phyloP scores from a whole-genome alignment of 495 filamentous ascomycete genomes.

The Cetradonia linearis region DNA sequence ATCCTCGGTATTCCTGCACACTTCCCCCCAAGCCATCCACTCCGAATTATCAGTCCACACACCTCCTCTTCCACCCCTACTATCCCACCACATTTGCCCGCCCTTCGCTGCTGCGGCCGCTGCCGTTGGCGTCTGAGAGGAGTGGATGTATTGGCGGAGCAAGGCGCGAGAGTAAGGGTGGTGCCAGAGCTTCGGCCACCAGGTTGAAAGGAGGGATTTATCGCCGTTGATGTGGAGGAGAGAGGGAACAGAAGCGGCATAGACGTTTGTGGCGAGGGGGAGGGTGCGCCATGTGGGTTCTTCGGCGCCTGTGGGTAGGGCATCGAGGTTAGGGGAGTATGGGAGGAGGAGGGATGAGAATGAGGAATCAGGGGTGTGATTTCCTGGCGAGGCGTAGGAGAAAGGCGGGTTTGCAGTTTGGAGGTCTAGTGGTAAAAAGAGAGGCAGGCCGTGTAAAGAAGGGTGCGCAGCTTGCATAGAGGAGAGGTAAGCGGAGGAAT shows the following conservation, averaged over 20 bases:
- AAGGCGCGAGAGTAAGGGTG: conserved; percentile 43
- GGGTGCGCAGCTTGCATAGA: conserved; percentile 35
- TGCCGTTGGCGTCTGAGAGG: conserved; percentile 33
- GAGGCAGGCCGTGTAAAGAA: conserved; percentile 35
- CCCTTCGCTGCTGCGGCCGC: conserved; percentile 38
- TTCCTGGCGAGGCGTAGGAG: conserved; percentile 21
- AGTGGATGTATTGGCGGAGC: conserved; percentile 41
- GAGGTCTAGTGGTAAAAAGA: conserved; percentile 35
- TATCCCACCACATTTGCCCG: conserved; percentile 45
- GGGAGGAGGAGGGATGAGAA: conserved; percentile 28
- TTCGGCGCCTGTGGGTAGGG: conserved; percentile 26
- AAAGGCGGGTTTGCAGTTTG: conserved; percentile 34
- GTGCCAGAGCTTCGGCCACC: conserved; percentile 52
- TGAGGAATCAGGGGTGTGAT: conserved; percentile 29
- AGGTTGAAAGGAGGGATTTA: conserved; percentile 32
- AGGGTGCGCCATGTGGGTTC: conserved; percentile 40
- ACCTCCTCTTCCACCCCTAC: conserved; percentile 47
- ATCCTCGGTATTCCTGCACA: conserved; percentile 37
- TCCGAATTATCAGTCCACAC: conserved; percentile 46
- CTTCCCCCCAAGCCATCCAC: conserved; percentile 46
- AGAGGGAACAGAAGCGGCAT: conserved; percentile 39
- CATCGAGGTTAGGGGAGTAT: conserved; percentile 36
- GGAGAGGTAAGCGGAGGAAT: conserved; percentile 36
- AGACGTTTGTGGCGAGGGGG: conserved; percentile 45
- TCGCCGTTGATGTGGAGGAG: conserved; percentile 43